Evolutionary conservation across 1,139 yeast genomes (phyloP).

Genomic region (Hyphopichia burtonii): DNA sequence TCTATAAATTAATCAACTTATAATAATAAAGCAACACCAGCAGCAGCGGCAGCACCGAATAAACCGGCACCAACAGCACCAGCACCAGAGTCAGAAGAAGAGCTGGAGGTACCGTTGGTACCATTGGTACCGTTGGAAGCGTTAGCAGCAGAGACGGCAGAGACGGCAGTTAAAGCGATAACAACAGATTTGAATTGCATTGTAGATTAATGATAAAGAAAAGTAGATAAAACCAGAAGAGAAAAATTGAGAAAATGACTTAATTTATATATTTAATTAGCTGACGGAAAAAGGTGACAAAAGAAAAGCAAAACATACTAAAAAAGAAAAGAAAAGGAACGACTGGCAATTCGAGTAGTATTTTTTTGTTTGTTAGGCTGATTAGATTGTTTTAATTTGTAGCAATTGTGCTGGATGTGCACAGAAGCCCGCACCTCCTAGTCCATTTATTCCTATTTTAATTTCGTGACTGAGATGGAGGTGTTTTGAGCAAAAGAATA

Average conservation of each 20-base stretch:
- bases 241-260: not conserved
- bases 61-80: constrained; percentile 34
- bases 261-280: too few species aligned
- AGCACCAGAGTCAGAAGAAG: constrained; percentile 16
- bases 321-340: constrained; percentile 1
- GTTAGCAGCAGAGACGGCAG: constrained; percentile 44
- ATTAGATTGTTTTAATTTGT: too few species aligned
- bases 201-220: constrained; percentile 9
- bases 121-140: constrained; percentile 31
- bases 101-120: constrained; percentile 14
- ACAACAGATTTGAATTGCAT: constrained; percentile 50
- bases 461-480: too few species aligned
- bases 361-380: too few species aligned
- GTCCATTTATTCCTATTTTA: too few species aligned
- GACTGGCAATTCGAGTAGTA: too few species aligned
- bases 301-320: not conserved
- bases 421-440: too few species aligned
- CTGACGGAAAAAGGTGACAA: not conserved
- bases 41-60: constrained; percentile 43
- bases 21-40: constrained; percentile 46
- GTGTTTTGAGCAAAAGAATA: too few species aligned
- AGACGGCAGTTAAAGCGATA: constrained; percentile 46
- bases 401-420: too few species aligned
- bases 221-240: not conserved
- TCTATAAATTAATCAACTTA: constrained; percentile 19